Base-by-base conservation (phyloP, 257 asterid genomes). In the Nicotiana undulata region DNA sequence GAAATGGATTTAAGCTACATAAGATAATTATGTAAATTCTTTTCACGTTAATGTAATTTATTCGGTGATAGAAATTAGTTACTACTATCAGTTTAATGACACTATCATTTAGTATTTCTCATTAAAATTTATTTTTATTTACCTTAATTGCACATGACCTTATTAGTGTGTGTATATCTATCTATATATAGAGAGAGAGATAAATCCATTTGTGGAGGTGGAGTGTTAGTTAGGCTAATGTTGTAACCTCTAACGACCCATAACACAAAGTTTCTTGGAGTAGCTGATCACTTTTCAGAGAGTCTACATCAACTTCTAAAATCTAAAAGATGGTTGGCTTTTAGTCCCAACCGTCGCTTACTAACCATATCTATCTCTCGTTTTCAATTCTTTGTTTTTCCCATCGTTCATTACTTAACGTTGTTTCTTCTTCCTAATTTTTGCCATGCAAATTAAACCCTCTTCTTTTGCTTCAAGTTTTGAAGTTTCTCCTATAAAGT, bases 291-390 rank as follows among this genome's bases (percentile, higher is more conserved):
- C 24, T 72, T 72, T 31, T 70, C 52, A 56, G 49, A 77, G 34
- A 59, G n/a, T n/a, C n/a, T n/a, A n/a, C n/a, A n/a, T 26, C 81
- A 79, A 61, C 0, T 79, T 65, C 12, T 51, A 63, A 44, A 44
- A 20, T 3, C 12, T 51, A 63, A 44, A 44, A 20, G 3, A 53
- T 3, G n/a, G 59, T 49, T 74, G 76, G 82, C 31, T 61, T 78
- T 78, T 78, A 78, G 81, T 60, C 81, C 6, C 81, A 78, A 78
- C 81, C 3, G 20, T 20, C 60, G 2, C 75, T 79, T 29, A 44
- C 81, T 24, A 79, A 79, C 80, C 46, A 61, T 17, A 78, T 78
- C 60, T 26, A 26, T 26, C 28, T 40, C 12, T 59, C 32, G 8
- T 24, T 56, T 55, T 49, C 22, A 22, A 8, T 53, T 51, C 80